Evolutionary conservation across 2,329 filamentous ascomycete genomes (phyloP).

Genomic region (Ophiostoma perfectum): DNA sequence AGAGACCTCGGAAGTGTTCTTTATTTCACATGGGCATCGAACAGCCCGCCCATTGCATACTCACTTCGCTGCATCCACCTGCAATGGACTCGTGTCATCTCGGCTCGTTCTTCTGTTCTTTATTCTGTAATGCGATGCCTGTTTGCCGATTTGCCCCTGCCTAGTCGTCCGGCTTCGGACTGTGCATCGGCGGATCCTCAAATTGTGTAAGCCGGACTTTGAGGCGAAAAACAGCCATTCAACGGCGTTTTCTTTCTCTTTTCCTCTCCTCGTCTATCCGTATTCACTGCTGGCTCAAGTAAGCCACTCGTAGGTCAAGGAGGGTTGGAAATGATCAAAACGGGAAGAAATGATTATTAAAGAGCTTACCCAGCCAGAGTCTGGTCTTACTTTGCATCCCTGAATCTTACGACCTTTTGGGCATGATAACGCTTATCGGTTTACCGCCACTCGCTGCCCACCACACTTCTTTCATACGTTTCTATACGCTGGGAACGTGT

Average conservation of each 20-base stretch:
- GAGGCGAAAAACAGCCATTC: neutral
- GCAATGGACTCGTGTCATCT: neutral
- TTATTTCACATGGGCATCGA: too few relatives aligned
- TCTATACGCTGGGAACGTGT: too few relatives aligned
- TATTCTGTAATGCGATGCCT: neutral
- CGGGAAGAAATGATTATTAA: too few relatives aligned
- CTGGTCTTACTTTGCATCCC: neutral
- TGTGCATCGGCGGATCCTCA: neutral
- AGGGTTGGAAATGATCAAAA: too few relatives aligned
- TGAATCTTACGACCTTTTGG: neutral
- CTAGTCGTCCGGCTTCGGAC: neutral
- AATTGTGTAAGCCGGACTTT: neutral
- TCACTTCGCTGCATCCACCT: neutral
- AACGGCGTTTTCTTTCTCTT: neutral
- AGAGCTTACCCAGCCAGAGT: too few relatives aligned
- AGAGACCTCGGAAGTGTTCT: too few relatives aligned
- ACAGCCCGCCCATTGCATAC: too few relatives aligned
- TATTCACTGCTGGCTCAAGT: too few relatives aligned
- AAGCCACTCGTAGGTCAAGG: too few relatives aligned
- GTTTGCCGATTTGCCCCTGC: neutral
- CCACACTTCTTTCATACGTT: neutral
- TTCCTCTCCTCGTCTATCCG: neutral
- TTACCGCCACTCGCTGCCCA: neutral
- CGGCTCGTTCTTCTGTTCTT: neutral
- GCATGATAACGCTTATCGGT: neutral